phyloP scores from a whole-genome alignment of 108 stramenopile genomes.

The Seminavis robusta region DNA sequence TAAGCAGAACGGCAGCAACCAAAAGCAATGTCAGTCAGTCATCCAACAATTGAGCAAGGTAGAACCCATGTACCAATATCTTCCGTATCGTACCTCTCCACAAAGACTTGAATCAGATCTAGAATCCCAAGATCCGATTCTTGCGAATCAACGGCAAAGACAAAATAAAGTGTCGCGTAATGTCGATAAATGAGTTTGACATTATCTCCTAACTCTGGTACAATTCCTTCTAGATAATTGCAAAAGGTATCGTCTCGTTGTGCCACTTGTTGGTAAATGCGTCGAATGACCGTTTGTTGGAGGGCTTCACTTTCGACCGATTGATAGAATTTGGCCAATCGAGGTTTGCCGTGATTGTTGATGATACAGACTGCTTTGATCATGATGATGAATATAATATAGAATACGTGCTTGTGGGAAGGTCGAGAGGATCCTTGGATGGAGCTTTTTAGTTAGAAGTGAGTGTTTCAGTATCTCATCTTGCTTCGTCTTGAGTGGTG shows the following conservation, averaged over 20 bases:
- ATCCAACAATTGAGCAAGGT: too few species aligned
- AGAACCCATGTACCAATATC: too few species aligned
- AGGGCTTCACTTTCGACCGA: slow-evolving; percentile 87
- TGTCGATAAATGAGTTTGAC: slow-evolving; percentile 99
- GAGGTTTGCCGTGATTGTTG: slow-evolving; percentile 98
- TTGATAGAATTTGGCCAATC: slow-evolving; percentile 96
- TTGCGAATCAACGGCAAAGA: slow-evolving; percentile 96
- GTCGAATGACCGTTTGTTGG: slow-evolving; percentile 93
- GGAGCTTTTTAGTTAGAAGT: too few species aligned
- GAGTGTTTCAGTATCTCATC: too few species aligned
- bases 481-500: too few species aligned
- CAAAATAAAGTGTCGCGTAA: slow-evolving; percentile 99
- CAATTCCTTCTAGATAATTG: slow-evolving; percentile 96
- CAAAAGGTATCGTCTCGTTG: slow-evolving; percentile 96
- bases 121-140: slow-evolving; percentile 99
- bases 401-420: too few species aligned
- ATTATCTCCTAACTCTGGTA: slow-evolving; percentile 96
- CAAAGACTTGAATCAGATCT: slow-evolving; percentile 99
- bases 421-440: too few species aligned
- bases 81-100: too few species aligned
- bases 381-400: too few species aligned
- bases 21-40: too few species aligned
- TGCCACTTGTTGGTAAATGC: slow-evolving; percentile 94
- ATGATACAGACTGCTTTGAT: slow-evolving; percentile 96
- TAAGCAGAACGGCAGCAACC: too few species aligned